Evolutionary conservation across 164 flowering plant species (phyloP).

Genomic region (Euptelea pleiosperma): DNA sequence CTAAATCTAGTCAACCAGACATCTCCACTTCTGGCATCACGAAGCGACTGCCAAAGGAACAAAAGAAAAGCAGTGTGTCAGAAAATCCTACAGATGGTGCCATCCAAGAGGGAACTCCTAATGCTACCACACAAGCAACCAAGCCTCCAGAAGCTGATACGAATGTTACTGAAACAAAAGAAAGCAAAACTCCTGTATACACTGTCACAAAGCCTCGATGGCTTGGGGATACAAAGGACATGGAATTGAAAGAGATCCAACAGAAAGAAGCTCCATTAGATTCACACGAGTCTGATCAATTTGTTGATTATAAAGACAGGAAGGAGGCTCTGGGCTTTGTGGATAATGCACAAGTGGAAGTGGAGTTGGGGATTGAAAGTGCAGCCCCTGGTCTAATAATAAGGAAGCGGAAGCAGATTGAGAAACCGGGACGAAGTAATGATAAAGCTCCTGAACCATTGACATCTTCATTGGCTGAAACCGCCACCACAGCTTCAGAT

Average conservation of each 20-base stretch:
- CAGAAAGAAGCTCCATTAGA: conserved; percentile 24
- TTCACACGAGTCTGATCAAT: conserved; percentile 41
- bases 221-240: conserved; percentile 80
- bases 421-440: conserved; percentile 26
- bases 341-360: conserved; percentile 20
- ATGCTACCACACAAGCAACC: conserved; percentile 10
- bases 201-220: conserved; percentile 68
- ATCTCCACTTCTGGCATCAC: conserved; percentile 15
- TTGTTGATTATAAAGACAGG: conserved; percentile 89
- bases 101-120: conserved; percentile 19
- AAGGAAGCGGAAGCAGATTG: conserved; percentile 70
- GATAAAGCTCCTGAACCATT: conserved; percentile 29
- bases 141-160: conserved; percentile 31
- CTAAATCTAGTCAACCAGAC: conserved; percentile 26
- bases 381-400: conserved; percentile 84
- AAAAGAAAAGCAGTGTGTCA: conserved; percentile 21
- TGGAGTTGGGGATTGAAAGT: conserved; percentile 47
- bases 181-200: conserved; percentile 37
- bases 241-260: conserved; percentile 30
- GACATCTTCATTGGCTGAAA: conserved; percentile 26
- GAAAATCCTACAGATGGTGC: conserved; percentile 25
- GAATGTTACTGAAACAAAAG: conserved; percentile 21
- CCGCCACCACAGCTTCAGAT: conserved; percentile 56
- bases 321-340: conserved; percentile 33
- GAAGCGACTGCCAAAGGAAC: conserved; percentile 28